Evolutionary conservation across 1,284 basidiomycete species (phyloP), one percentile per base, ranked within the genome.

Genomic region (Stygiomarasmius scandens): DNA sequence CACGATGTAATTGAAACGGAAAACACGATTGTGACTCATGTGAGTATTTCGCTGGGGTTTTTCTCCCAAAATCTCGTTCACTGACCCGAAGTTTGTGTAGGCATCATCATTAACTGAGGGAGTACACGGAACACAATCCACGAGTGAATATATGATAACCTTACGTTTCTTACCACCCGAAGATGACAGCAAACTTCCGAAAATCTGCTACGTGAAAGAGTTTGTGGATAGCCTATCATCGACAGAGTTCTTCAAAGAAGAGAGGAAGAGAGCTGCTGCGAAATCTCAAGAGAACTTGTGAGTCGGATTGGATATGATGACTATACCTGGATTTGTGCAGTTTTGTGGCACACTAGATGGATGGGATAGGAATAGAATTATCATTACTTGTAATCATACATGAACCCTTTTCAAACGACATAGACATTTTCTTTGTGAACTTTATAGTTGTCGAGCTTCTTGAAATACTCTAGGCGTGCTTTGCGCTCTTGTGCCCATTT

Each of bases 391-490:
- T 49, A 55, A 14, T 32, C 45, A 16, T 49, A 49, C 29, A 49
- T 38, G 34, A 16, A n/a, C 44, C 1, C 3, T 20, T 29, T 25
- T 83, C 71, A 86, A 52, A 86, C 72, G 51, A 86, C 74, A 67
- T 84, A 86, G 27, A 86, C 83, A 54, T 83, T 79, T 68, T 86
- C 84, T 60, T 81, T 81, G 56, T 78, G 76, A 16, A 86, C 71
- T 58, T 78, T 71, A 61, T 85, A 86, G 14, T 72, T 73, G 22
- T 84, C 78, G 23, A 86, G 63, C 54, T 77, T 73, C 64, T 76
- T 79, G 69, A 84, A 86, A 66, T 84, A 86, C 49, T 82, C 80
- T 34, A 83, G 54, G n/a, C 83, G 77, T 14, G 76, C 81, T 41
- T 75, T 73, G n/a, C 80, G 77, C 45, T 81, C 80, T 29, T 66